Conservation (phyloP, 148 eudicot genomes). For the Gaultheria prostrata region DNA sequence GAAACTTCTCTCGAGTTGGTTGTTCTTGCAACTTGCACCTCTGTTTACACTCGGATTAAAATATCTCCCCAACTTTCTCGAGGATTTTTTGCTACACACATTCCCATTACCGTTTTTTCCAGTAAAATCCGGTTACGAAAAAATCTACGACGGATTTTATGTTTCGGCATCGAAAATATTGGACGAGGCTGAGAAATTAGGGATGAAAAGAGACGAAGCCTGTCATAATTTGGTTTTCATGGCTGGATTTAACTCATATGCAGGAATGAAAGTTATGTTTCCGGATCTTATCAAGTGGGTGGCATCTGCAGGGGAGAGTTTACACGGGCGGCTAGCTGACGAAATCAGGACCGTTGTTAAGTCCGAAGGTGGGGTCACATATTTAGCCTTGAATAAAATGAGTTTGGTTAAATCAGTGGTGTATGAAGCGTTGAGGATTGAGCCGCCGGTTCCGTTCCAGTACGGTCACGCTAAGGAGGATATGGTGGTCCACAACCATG, state of each 20-base stretch:
- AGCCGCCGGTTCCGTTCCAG: constrained; percentile 59
- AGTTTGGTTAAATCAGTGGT: constrained; percentile 49
- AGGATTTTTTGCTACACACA: constrained; percentile 49
- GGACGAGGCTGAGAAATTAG: constrained; percentile 49
- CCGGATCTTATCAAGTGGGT: constrained; percentile 52
- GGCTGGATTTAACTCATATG: constrained; percentile 56
- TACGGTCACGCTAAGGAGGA: constrained; percentile 54
- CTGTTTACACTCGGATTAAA: constrained; percentile 40
- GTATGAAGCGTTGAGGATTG: constrained; percentile 51
- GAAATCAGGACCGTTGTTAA: constrained; percentile 52
- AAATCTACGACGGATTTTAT: constrained; percentile 44
- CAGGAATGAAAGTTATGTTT: constrained; percentile 47
- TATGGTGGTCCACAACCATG: constrained; percentile 44
- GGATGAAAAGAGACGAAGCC: constrained; percentile 59
- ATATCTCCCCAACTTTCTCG: constrained; percentile 38
- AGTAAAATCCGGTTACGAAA: constrained; percentile 42
- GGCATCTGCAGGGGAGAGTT: constrained; percentile 34
- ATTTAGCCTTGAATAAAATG: constrained; percentile 44
- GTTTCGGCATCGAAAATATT: constrained; percentile 25
- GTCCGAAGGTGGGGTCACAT: constrained; percentile 43
- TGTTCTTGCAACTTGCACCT: constrained; percentile 46
- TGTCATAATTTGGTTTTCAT: constrained; percentile 60
- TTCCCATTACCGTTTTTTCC: constrained; percentile 38
- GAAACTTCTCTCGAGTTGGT: constrained; percentile 36
- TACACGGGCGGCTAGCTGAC: constrained; percentile 41